Percentiles rank a stretch among this genome's conserved stretches.
These are phyloP conservation scores for Daldinia grandis DNA, from an alignment of 495 filamentous ascomycete species.

Conservation along the genomic window DNA sequence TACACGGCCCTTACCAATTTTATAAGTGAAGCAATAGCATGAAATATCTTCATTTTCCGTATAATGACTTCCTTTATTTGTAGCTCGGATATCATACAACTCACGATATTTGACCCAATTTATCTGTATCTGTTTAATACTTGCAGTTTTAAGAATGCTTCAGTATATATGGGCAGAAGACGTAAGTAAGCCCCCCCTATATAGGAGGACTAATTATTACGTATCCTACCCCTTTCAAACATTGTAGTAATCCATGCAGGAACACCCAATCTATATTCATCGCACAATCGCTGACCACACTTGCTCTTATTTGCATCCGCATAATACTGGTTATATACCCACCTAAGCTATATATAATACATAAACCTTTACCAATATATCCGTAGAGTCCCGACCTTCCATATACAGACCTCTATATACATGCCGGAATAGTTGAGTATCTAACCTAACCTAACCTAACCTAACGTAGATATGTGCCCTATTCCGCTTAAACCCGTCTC, in stretches of 20 bases:
- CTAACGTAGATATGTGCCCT: constrained; percentile 25
- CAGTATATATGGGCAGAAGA: too few relatives aligned
- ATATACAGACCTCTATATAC: constrained; percentile 13
- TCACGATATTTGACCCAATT: too few relatives aligned
- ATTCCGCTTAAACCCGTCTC: background rate
- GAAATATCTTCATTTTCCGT: background rate
- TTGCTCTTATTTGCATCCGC: background rate
- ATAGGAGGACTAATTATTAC: too few relatives aligned
- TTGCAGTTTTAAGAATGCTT: too few relatives aligned
- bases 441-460: too few relatives aligned
- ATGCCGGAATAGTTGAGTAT: constrained; percentile 6
- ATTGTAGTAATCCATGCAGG: too few relatives aligned
- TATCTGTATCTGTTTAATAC: too few relatives aligned
- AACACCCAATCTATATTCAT: too few relatives aligned
- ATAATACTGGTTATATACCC: background rate
- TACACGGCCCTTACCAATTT: background rate
- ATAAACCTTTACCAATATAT: background rate
- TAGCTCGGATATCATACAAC: too few relatives aligned
- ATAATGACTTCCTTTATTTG: too few relatives aligned
- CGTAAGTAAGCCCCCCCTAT: too few relatives aligned
- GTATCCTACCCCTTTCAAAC: too few relatives aligned
- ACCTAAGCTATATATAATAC: background rate
- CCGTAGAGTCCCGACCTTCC: background rate
- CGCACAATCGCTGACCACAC: background rate
- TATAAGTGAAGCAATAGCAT: background rate